Evolutionary conservation across 169 alveolate species (phyloP), one percentile per base, ranked within the genome.

Genomic region (Miamiensis avidus): DNA sequence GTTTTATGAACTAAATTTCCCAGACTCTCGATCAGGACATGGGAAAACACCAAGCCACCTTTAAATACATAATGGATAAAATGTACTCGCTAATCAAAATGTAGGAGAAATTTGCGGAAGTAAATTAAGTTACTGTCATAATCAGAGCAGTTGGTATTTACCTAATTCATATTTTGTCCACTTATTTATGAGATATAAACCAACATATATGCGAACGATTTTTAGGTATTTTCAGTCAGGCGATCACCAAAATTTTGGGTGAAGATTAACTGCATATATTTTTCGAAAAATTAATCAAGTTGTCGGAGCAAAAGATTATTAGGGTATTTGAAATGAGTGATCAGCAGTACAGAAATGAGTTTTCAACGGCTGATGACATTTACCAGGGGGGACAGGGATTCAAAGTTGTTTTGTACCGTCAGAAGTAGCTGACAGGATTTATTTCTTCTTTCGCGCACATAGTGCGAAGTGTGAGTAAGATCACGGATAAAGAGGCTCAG

Each of bases 401-500:
- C 32, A 86, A 81, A 31, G 84, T 72, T 31, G 34, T 86, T 26
- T 76, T 86, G 27, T 86, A 86, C 65, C 33, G 90, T 49, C 65
- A 86, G 84, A 86, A 86, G 72, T 86, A 86, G 81, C 75, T 86
- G 28, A 74, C 32, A 29, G 81, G 87, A 27, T 86, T 86, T 81
- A 31, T 86, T 32, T 64, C 34, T 11, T 86, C 90, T 0, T 86
- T 81, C 81, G 83, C 84, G 0, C 64, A 74, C 65, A 64, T 86
- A n/a, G 49, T 86, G 1, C 28, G 75, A 82, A 20, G 74, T 73
- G 31, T 86, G 0, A 82, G 49, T 31, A 75, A 25, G 28, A 34
- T 86, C 25, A 34, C 73, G 27, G 86, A 86, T 34, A 81, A 81
- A 34, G 31, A 86, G 49, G 79, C 82, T 64, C 31, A 74, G 69